Conservation (phyloP, 495 filamentous ascomycete species). For the Penicillium tannophilum region DNA sequence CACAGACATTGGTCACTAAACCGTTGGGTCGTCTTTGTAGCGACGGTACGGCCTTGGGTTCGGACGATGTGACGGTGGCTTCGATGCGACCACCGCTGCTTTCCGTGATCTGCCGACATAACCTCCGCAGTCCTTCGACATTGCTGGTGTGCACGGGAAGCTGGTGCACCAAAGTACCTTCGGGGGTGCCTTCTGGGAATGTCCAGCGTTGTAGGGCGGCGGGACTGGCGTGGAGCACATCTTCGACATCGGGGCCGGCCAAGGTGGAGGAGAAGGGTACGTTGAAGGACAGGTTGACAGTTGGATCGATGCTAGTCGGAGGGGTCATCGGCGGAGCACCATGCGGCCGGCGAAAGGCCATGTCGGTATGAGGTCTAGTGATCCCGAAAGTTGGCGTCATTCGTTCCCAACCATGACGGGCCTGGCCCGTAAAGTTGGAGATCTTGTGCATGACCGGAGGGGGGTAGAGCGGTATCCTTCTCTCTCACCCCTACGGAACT, state of each 20-base stretch:
- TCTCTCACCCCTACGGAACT: constrained; percentile 47
- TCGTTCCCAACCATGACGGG: constrained; percentile 92
- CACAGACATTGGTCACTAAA: constrained; percentile 85
- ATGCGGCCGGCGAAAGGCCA: constrained; percentile 73
- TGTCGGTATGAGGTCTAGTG: constrained; percentile 73
- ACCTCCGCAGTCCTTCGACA: constrained; percentile 69
- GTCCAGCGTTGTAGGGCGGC: constrained; percentile 87
- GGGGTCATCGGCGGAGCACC: constrained; percentile 65
- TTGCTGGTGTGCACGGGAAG: constrained; percentile 87
- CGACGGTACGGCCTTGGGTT: constrained; percentile 73
- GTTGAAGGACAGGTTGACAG: constrained; percentile 85
- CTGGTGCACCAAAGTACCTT: constrained; percentile 79
- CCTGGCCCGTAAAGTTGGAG: constrained; percentile 75
- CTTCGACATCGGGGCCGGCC: constrained; percentile 85
- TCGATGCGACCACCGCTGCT: constrained; percentile 68
- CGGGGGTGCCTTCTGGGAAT: constrained; percentile 80
- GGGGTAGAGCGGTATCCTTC: constrained; percentile 17
- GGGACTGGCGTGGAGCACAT: constrained; percentile 85
- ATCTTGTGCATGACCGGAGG: constrained; percentile 81
- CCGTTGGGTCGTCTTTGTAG: constrained; percentile 69
- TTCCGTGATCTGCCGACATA: constrained; percentile 80
- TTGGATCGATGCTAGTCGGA: constrained; percentile 64
- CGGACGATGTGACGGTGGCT: constrained; percentile 77
- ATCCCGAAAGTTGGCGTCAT: constrained; percentile 84
- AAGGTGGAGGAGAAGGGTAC: constrained; percentile 91